Conservation (phyloP, 2,329 filamentous ascomycete species). For the Calonectria honghensis region DNA sequence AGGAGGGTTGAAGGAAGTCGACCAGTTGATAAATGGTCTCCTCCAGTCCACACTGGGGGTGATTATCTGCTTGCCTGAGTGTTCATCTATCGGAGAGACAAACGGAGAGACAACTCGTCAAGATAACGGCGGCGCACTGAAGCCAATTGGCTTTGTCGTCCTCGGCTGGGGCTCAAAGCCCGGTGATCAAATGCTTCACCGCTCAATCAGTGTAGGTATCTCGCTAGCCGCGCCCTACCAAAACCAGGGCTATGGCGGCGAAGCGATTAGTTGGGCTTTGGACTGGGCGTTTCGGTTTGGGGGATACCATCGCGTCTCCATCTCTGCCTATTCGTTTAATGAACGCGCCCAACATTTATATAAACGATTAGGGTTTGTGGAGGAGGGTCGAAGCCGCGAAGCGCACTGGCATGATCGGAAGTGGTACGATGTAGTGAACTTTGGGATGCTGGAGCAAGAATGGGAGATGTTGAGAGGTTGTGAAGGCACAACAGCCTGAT, state of each 20-base stretch:
- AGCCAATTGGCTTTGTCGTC: neutral
- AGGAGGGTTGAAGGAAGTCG: neutral
- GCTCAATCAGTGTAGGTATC: constrained; percentile 57
- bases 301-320: constrained; percentile 65
- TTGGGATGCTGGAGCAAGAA: constrained; percentile 63
- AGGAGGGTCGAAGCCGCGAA: constrained; percentile 65
- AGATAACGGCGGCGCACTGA: too few species aligned
- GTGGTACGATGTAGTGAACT: constrained; percentile 60
- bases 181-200: neutral
- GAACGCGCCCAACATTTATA: constrained; percentile 65
- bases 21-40: neutral
- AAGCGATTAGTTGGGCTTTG: constrained; percentile 68
- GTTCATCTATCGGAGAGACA: neutral
- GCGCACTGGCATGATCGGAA: constrained; percentile 64
- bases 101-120: neutral
- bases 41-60: constrained; percentile 25
- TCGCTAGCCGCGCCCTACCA: constrained; percentile 59
- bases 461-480: constrained; percentile 52
- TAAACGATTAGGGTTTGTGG: constrained; percentile 65
- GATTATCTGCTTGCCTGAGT: constrained; percentile 25
- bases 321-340: constrained; percentile 65
- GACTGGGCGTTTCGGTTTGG: constrained; percentile 68
- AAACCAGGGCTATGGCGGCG: constrained; percentile 65
- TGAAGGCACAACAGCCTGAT: too few species aligned
- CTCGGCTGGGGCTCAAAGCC: neutral